A percentile compares a stretch with the other conserved stretches of the same genome.
phyloP scores from a whole-genome alignment of 2,329 filamentous ascomycete genomes.

The Phialemoniopsis sp. region DNA sequence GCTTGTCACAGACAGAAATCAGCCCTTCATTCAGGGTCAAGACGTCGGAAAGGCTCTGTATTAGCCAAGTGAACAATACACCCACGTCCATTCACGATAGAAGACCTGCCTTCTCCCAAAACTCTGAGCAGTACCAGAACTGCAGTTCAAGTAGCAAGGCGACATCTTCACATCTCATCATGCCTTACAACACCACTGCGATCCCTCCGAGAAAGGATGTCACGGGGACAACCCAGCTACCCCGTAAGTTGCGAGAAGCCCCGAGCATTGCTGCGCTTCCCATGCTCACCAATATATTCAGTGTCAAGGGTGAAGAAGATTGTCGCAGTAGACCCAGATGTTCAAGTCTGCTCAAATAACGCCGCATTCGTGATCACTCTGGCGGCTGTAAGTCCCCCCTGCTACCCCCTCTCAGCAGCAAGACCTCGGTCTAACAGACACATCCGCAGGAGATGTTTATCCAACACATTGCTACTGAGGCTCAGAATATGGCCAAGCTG shows the following conservation, averaged over 20 bases:
- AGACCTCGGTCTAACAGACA: constrained; percentile 1
- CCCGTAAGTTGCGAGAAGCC: constrained; percentile 54
- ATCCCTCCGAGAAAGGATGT: constrained; percentile 78
- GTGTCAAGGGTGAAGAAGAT: constrained; percentile 97
- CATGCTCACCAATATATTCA: constrained; percentile 28
- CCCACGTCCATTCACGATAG: too few relatives aligned
- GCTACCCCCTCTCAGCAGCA: background rate
- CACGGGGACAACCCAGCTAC: constrained; percentile 80
- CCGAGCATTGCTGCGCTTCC: background rate
- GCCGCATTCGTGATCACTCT: constrained; percentile 91
- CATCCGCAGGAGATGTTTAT: constrained; percentile 83
- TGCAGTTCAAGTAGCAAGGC: too few relatives aligned
- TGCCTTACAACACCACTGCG: constrained; percentile 88
- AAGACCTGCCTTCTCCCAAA: too few relatives aligned
- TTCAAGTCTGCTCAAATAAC: constrained; percentile 83
- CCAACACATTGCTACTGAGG: constrained; percentile 81
- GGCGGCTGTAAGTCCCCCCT: constrained; percentile 60
- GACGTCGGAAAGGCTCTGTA: too few relatives aligned
- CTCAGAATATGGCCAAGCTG: constrained; percentile 82
- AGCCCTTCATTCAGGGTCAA: too few relatives aligned
- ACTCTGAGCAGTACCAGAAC: too few relatives aligned
- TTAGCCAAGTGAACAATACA: too few relatives aligned
- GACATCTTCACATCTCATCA: constrained; percentile 32
- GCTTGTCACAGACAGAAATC: too few relatives aligned
- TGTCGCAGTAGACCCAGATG: constrained; percentile 81